Percentiles rank a stretch among this genome's conserved stretches.
These are phyloP conservation scores for Flaveria bidentis DNA, from an alignment of 129 eudicot species.

Conservation along the genomic window DNA sequence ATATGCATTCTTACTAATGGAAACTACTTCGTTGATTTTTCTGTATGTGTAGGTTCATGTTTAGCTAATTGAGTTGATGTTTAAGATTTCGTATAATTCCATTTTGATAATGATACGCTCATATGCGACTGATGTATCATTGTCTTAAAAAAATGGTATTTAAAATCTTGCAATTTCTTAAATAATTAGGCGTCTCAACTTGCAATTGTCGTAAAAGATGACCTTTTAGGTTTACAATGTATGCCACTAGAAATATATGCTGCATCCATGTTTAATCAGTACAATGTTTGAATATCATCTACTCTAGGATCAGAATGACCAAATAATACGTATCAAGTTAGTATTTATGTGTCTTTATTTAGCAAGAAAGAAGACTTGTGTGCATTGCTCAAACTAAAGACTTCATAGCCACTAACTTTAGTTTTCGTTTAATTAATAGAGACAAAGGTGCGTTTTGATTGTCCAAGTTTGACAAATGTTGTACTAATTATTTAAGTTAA, in stretches of 20 bases:
- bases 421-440: neutral
- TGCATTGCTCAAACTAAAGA: neutral
- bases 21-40: neutral
- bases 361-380: neutral
- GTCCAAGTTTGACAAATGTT: neutral
- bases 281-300: neutral
- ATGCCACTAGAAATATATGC: neutral
- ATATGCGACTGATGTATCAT: neutral
- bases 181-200: neutral
- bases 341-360: neutral
- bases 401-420: neutral
- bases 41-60: slow-evolving; percentile 2
- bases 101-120: neutral
- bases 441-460: neutral
- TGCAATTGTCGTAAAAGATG: neutral
- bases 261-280: neutral
- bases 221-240: neutral
- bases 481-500: neutral
- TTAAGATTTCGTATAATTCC: neutral
- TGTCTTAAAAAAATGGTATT: neutral
- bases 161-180: neutral
- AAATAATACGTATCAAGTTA: neutral
- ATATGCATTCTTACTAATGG: slow-evolving; percentile 3
- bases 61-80: neutral
- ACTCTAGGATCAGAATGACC: slow-evolving; percentile 6